A percentile compares a stretch with the other conserved stretches of the same genome.
phyloP scores from a whole-genome alignment of 2,329 filamentous ascomycete species.

The Verticillium klebahnii region DNA sequence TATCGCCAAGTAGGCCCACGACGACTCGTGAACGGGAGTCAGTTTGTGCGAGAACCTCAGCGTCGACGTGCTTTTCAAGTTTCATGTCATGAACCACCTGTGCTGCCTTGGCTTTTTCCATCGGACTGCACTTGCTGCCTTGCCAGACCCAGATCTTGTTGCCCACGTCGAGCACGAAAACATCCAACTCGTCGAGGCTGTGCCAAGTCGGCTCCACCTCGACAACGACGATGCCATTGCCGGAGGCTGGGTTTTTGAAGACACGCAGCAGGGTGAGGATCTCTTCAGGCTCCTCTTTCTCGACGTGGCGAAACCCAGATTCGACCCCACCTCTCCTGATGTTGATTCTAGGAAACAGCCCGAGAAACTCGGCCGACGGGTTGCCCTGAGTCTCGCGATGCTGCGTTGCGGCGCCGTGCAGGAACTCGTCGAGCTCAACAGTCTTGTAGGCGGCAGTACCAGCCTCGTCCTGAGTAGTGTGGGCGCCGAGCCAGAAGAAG shows the following conservation, averaged over 20 bases:
- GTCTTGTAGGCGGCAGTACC: constrained; percentile 68
- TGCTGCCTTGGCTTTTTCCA: constrained; percentile 65
- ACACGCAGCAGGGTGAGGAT: constrained; percentile 53
- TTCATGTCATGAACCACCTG: constrained; percentile 64
- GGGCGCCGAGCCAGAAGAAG: constrained; percentile 65
- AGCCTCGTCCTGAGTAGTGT: constrained; percentile 65
- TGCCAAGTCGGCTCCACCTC: constrained; percentile 59
- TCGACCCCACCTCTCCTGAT: constrained; percentile 56
- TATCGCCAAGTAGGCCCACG: constrained; percentile 50
- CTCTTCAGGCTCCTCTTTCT: constrained; percentile 35
- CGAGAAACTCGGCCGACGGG: constrained; percentile 55
- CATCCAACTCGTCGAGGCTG: constrained; percentile 61
- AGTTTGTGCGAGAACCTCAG: constrained; percentile 59
- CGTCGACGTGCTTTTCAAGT: constrained; percentile 57
- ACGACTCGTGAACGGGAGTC: constrained; percentile 52
- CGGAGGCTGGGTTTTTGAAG: constrained; percentile 52
- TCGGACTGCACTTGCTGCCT: constrained; percentile 58
- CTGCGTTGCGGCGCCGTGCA: constrained; percentile 57
- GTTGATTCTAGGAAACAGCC: constrained; percentile 55
- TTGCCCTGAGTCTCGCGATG: constrained; percentile 59
- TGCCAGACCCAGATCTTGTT: constrained; percentile 69
- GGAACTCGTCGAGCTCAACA: constrained; percentile 64
- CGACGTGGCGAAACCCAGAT: constrained; percentile 61
- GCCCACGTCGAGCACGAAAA: constrained; percentile 59
- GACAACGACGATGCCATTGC: constrained; percentile 51